Percentiles rank a stretch among this genome's conserved stretches.
These are phyloP conservation scores for Thinopyrum obtusiflorum DNA, from an alignment of 202 grass and related monocot genomes.

Conservation along the genomic window DNA sequence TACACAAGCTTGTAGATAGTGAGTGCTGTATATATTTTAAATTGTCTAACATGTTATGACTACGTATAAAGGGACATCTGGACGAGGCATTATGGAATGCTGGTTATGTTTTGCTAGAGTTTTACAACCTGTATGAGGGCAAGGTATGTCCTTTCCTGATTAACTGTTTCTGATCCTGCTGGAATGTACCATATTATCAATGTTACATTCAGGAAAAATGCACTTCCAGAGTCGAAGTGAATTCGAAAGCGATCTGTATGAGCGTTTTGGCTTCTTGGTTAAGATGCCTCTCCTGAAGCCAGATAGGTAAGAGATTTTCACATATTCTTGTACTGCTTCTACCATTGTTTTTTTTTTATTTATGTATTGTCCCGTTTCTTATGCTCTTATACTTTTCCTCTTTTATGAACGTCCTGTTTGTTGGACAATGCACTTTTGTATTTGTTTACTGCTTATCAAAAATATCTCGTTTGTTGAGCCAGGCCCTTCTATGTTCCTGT, in stretches of 20 bases:
- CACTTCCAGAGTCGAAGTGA: slow-evolving; percentile 68
- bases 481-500: background rate
- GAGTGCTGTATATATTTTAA: slow-evolving; percentile 23
- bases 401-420: no score
- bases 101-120: slow-evolving; percentile 43
- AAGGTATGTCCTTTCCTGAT: slow-evolving; percentile 57
- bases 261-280: slow-evolving; percentile 83
- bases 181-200: slow-evolving; percentile 25
- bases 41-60: slow-evolving; percentile 34
- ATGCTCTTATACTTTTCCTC: background rate
- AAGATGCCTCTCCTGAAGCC: slow-evolving; percentile 90
- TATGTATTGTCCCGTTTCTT: background rate
- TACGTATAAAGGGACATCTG: slow-evolving; percentile 66
- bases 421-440: background rate
- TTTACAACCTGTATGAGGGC: slow-evolving; percentile 87
- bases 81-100: slow-evolving; percentile 54
- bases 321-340: slow-evolving; percentile 5
- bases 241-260: slow-evolving; percentile 77
- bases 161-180: slow-evolving; percentile 5
- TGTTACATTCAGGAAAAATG: background rate
- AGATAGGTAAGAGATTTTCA: slow-evolving; percentile 56
- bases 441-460: background rate
- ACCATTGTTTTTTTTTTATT: background rate
- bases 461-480: background rate
- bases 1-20: background rate